Evolutionary conservation across 2,329 filamentous ascomycete species (phyloP).

Genomic region (Ophiostoma himal-ulmi): DNA sequence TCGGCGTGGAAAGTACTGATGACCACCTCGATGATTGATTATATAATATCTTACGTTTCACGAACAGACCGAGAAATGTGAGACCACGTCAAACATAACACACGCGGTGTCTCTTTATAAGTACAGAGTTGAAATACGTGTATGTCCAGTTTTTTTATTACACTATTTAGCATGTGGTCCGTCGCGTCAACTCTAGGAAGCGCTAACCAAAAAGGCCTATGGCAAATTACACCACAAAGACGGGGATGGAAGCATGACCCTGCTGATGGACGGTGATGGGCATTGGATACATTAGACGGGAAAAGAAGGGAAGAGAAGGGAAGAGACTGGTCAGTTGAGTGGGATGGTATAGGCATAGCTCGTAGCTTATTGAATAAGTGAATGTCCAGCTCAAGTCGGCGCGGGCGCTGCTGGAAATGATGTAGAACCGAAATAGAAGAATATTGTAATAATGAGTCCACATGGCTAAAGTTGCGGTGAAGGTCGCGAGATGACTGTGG

Average conservation of each 20-base stretch:
- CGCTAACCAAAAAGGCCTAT: neutral
- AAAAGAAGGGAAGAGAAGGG: neutral
- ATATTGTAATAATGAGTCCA: neutral
- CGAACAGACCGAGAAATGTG: neutral
- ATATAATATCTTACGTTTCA: neutral
- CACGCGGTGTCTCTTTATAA: neutral
- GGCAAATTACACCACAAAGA: slow-evolving; percentile 4
- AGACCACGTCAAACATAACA: neutral
- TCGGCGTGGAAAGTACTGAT: neutral
- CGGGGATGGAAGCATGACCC: neutral
- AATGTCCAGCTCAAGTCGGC: neutral
- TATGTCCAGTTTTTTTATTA: neutral
- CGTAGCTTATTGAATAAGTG: neutral
- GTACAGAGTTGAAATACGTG: neutral
- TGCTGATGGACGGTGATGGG: neutral
- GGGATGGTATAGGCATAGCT: neutral
- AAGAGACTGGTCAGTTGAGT: neutral
- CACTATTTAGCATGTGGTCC: neutral
- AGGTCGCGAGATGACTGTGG: neutral
- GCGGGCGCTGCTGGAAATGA: neutral
- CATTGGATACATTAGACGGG: neutral
- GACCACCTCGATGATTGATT: neutral
- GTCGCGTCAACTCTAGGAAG: neutral
- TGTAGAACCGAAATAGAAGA: neutral
- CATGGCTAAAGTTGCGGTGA: neutral